Base-by-base conservation (phyloP, 2,329 filamentous ascomycete species). In the Paramyrothecium roridum region DNA sequence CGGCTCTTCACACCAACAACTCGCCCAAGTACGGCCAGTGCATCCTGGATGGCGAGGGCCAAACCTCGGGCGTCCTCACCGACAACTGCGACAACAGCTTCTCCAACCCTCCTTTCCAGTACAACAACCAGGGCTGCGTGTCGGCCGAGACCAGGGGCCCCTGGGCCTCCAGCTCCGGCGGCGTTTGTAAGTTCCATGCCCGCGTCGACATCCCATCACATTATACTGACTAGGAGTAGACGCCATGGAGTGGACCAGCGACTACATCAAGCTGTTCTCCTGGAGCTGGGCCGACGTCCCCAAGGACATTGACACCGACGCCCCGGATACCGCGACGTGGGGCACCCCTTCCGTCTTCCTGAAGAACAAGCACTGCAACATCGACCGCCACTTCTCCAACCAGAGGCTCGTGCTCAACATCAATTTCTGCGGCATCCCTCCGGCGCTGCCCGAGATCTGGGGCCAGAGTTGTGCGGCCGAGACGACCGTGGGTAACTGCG, bases 321-420 rank as follows among this genome's bases (percentile, higher is more conserved):
- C 64, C 2, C 90, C 90, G 0, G 75, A 87, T 56, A 88, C 90
- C 1, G 68, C 72, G 1, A 70, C 65, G 43, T 93, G 90, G 89
- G 87, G 85, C 7, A 76, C 67, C 3, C 89, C 90, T 1, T 69
- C 79, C 3, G 84, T 87, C 13, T 74, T 77, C 20, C 87, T 91
- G 1, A 83, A 84, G 17, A 76, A 74, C 51, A 59, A 62, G 54
- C 65, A 63, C 43, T 96, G 91, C 71, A 76, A 91, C 59, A 84
- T 91, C 60, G 73, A 83, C 58, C 69, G 68, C 2, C 78, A 82
- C 63, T 89, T 95, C 70, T 75, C 73, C 57, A 76, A 86, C 65
- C 82, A 93, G 76, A 82, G 86, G 63, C 82, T 96, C 57, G 84
- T 91, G 54, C 81, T 92, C 62, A 85, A 91, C 75, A 90, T 89